Evolutionary conservation across 129 eudicot species (phyloP), one percentile per base, ranked within the genome.

Genomic region (Helianthus tuberosus): DNA sequence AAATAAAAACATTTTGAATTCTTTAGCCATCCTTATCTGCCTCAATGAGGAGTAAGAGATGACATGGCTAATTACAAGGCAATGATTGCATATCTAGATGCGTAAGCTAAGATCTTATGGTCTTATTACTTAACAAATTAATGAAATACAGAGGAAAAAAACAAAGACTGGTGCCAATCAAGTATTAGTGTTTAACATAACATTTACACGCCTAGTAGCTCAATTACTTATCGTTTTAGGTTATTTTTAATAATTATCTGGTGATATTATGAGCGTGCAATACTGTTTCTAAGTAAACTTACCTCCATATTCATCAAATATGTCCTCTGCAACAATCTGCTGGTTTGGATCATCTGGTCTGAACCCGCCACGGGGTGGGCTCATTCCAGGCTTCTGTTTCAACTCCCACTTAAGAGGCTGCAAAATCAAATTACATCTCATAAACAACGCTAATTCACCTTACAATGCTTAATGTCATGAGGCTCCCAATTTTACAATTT

Each of bases 301-400:
- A 93, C 98, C 98, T 93, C 98, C 98, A 83, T 93, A 93, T 72
- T 93, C 98, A 70, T 93, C 98, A 71, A 88, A 90, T 71, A 93
- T 93, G 83, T 93, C 98, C 85, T 93, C 98, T 25, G 96, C 98
- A 79, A 93, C 97, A 71, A 93, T 93, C 84, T 93, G 98, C 79
- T 93, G 98, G 80, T 93, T 93, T 29, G 98, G 97, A 77, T 93
- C 98, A 73, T 93, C 97, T 17, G 88, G 89, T 47, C 85, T 68
- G 80, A 88, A 93, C 62, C 98, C 98, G 27, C 98, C 98, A 76
- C 88, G 96, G 41, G 98, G 98, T 68, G 98, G 98, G 80, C 98
- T 93, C 87, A 93, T 79, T 66, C 98, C 97, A 27, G 98, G 98
- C 76, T 86, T 83, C 62, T 93, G 98, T 81, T 93, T 93, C 86